Percentiles rank a stretch among this genome's conserved stretches.
Evolutionary conservation across 1,139 yeast species (phyloP).

Genomic region (Lodderomyces parapsilosis): DNA sequence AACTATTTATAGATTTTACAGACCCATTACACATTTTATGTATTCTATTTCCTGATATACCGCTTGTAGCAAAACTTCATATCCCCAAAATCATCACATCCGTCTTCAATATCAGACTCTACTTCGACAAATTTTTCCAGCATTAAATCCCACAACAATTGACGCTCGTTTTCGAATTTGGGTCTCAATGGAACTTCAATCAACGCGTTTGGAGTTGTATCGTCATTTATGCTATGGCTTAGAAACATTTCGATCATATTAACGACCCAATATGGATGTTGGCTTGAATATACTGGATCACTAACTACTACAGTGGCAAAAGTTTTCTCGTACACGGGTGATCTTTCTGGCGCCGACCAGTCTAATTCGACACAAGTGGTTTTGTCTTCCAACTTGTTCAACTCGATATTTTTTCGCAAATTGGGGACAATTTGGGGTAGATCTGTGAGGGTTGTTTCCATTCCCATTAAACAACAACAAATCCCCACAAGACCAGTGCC

Average conservation of each 20-base stretch:
- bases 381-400: slow-evolving; percentile 46
- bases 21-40: neutral
- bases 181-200: slow-evolving; percentile 76
- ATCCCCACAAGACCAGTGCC: slow-evolving; percentile 95
- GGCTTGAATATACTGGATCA: slow-evolving; percentile 84
- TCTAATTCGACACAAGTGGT: slow-evolving; percentile 51
- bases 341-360: slow-evolving; percentile 61
- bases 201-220: slow-evolving; percentile 35
- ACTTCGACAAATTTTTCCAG: slow-evolving; percentile 24
- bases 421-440: slow-evolving; percentile 75
- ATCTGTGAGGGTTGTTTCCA: slow-evolving; percentile 66
- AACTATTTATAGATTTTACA: slow-evolving; percentile 43
- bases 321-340: slow-evolving; percentile 24
- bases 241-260: slow-evolving; percentile 52
- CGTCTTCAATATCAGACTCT: slow-evolving; percentile 47
- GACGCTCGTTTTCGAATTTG: slow-evolving; percentile 65
- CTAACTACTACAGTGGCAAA: slow-evolving; percentile 69
- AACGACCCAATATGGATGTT: slow-evolving; percentile 75
- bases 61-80: slow-evolving; percentile 60
- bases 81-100: slow-evolving; percentile 85
- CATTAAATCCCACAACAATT: slow-evolving; percentile 55
- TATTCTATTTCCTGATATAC: slow-evolving; percentile 18
- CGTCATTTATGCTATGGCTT: slow-evolving; percentile 15
- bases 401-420: slow-evolving; percentile 51
- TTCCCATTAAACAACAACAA: slow-evolving; percentile 51